phyloP scores from a whole-genome alignment of 75 land plant genomes.

The Isoetes taiwanensis region DNA sequence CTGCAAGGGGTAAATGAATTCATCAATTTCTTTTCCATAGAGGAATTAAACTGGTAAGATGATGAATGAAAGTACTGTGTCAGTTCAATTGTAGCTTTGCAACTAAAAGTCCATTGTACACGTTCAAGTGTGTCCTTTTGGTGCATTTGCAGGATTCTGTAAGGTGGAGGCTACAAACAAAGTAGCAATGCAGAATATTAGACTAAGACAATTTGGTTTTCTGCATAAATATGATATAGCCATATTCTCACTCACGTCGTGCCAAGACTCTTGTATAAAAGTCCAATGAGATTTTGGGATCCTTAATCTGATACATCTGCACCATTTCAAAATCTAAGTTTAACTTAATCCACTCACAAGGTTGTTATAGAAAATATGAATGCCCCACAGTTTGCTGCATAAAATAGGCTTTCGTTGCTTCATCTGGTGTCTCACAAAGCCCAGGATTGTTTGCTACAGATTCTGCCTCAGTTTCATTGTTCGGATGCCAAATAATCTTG shows the following conservation, averaged over 20 bases:
- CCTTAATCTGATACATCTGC: slow-evolving; percentile 93
- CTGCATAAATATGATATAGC: neutral
- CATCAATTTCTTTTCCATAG: too few species aligned
- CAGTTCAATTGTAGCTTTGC: slow-evolving; percentile 71
- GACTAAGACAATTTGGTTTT: too few species aligned
- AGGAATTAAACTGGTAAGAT: neutral
- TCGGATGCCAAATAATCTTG: too few species aligned
- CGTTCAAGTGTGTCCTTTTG: slow-evolving; percentile 42
- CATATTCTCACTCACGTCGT: slow-evolving; percentile 60
- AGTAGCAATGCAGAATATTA: too few species aligned
- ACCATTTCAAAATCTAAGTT: too few species aligned
- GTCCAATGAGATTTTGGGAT: slow-evolving; percentile 83
- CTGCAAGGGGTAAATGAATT: too few species aligned
- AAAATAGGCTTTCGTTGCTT: slow-evolving; percentile 61
- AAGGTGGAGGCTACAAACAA: neutral
- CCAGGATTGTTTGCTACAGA: slow-evolving; percentile 68
- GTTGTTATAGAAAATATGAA: too few species aligned
- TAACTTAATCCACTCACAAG: too few species aligned
- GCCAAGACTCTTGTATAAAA: slow-evolving; percentile 81
- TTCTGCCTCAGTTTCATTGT: too few species aligned
- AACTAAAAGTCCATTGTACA: slow-evolving; percentile 64
- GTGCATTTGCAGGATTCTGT: slow-evolving; percentile 52
- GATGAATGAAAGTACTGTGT: slow-evolving; percentile 47
- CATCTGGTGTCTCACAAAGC: slow-evolving; percentile 41
- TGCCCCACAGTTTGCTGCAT: slow-evolving; percentile 82